phyloP scores from a whole-genome alignment of 2,329 filamentous ascomycete genomes.

The Chrysoporthe austroafricana region DNA sequence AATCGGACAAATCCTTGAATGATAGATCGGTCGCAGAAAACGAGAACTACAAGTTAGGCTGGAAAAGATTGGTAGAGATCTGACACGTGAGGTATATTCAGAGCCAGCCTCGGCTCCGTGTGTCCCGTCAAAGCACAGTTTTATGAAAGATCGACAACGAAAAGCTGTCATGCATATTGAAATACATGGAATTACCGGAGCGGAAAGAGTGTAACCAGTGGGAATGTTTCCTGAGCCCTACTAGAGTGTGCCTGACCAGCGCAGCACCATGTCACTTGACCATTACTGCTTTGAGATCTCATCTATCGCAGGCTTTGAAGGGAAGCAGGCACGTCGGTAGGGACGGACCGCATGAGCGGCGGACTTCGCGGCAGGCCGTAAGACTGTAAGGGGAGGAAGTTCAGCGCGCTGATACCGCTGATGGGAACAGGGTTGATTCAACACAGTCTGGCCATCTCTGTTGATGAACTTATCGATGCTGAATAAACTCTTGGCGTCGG shows the following conservation, averaged over 20 bases:
- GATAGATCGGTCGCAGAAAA: background rate
- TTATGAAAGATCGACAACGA: slow-evolving; percentile 22
- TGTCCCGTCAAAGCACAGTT: background rate
- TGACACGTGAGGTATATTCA: slow-evolving; percentile 9
- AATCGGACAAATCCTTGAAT: slow-evolving; percentile 14
- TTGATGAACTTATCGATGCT: background rate
- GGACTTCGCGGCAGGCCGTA: slow-evolving; percentile 15
- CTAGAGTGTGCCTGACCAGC: slow-evolving; percentile 31
- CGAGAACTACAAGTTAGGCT: background rate
- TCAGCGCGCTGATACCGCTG: background rate
- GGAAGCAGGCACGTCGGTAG: slow-evolving; percentile 45
- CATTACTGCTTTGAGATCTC: slow-evolving; percentile 30
- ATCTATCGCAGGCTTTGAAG: slow-evolving; percentile 37
- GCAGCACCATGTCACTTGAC: slow-evolving; percentile 37
- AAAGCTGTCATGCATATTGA: slow-evolving; percentile 33
- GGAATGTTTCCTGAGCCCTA: background rate
- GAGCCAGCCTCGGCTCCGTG: background rate
- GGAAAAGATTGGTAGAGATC: slow-evolving; percentile 12
- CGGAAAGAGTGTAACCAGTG: slow-evolving; percentile 31
- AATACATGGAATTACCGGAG: slow-evolving; percentile 34
- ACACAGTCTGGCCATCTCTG: background rate
- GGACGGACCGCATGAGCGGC: slow-evolving; percentile 47
- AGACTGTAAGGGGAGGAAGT: slow-evolving; percentile 27
- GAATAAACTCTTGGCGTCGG: background rate
- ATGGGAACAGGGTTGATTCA: background rate